Percentiles rank a stretch among this genome's conserved stretches.
Evolutionary conservation across 164 flowering plant genomes (phyloP).

Genomic region (Magnolia sinica): DNA sequence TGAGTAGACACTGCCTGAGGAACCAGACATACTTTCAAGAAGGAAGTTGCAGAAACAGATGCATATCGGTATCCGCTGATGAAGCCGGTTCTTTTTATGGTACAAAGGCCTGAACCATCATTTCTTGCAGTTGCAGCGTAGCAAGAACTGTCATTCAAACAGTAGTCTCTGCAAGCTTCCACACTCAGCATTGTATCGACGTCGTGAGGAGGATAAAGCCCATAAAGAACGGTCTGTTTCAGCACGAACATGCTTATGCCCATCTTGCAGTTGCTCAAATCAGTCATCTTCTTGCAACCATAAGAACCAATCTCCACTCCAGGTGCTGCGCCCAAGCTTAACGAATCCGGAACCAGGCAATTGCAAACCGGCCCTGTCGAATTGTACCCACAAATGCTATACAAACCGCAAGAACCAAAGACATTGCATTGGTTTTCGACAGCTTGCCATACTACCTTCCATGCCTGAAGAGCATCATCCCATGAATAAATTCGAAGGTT

Average conservation of each 20-base stretch:
- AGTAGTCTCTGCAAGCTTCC: constrained; percentile 36
- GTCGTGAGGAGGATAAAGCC: constrained; percentile 56
- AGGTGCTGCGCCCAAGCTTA: constrained; percentile 16
- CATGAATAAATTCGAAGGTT: constrained; percentile 59
- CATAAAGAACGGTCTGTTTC: constrained; percentile 46
- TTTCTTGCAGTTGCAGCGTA: constrained; percentile 46
- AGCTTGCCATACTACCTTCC: constrained; percentile 60
- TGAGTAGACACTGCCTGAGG: constrained; percentile 50
- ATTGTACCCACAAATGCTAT: constrained; percentile 44
- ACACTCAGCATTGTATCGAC: constrained; percentile 39
- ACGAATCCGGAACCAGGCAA: constrained; percentile 34
- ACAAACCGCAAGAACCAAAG: constrained; percentile 55
- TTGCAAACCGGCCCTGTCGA: constrained; percentile 40
- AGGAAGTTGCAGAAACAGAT: constrained; percentile 34
- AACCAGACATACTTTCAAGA: constrained; percentile 47
- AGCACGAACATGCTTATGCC: constrained; percentile 38
- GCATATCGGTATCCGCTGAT: constrained; percentile 42
- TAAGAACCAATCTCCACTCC: constrained; percentile 20
- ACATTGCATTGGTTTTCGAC: constrained; percentile 50
- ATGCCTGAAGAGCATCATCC: constrained; percentile 24
- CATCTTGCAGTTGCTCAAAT: constrained; percentile 46
- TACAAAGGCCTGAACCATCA: constrained; percentile 61
- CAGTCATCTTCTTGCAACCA: constrained; percentile 46
- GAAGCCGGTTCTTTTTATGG: constrained; percentile 42
- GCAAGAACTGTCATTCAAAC: constrained; percentile 41